Evolutionary conservation across 345 rosid species (phyloP), one percentile per base, ranked within the genome.

Genomic region (Microcos paniculata): DNA sequence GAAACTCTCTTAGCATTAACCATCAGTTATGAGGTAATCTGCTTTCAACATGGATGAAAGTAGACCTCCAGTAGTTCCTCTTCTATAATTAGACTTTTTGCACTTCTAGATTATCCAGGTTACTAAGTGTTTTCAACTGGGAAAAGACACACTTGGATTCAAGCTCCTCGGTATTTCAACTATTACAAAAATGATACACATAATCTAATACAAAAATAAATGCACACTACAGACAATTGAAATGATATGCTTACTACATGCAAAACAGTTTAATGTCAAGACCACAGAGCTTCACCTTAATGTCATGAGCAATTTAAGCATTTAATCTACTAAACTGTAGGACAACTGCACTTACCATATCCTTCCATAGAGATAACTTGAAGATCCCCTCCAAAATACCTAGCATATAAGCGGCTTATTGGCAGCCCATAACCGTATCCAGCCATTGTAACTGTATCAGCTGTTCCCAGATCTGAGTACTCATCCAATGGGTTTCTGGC

Each of bases 291-390:
- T 28, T 24, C 40, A 31, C 70, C 31, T 69, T 38, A 48, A 51
- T 13, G 28, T 73, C 21, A 19, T 6, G 63, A 53, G 56, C n/a
- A 52, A 16, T 18, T 49, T 16, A 38, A n/a, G 45, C 19, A 28
- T 31, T 33, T 28, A 74, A 59, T 24, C 18, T 31, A 7, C 48
- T 59, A 31, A 33, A 31, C 40, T 61, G 56, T 62, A 26, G 38
- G 7, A 55, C 21, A 42, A 68, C 42, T n/a, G 31, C 24, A 81
- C 99, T 89, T 80, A 96, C 99, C 99, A 45, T 96, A 96, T 90
- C 99, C 99, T 86, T 96, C 99, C 98, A 96, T 93, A 26, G 97
- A 96, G 73, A 92, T 92, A 73, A 93, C 85, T 78, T 96, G 98
- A 82, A 96, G 87, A 82, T 93, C 99, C 28, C 99, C 99, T 74